Percentiles rank a stretch among this genome's conserved stretches.
Evolutionary conservation across 148 eudicot species (phyloP).

Genomic region (Camellia japonica): DNA sequence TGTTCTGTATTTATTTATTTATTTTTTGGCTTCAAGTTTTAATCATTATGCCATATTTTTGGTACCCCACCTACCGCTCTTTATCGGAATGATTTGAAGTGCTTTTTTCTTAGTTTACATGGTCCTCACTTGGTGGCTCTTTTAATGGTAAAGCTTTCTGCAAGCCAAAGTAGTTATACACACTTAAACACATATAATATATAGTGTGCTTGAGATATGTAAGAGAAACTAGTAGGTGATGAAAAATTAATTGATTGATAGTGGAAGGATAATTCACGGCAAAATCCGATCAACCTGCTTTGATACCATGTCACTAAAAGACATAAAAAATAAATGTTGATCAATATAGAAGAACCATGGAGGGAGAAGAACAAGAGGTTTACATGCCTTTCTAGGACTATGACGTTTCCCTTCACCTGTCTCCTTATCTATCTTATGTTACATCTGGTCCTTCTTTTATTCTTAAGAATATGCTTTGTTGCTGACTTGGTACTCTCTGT

Average conservation of each 20-base stretch:
- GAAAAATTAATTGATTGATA: not conserved
- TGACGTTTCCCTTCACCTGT: not conserved
- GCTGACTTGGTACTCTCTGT: not conserved
- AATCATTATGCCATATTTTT: conserved; percentile 4
- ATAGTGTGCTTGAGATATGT: not conserved
- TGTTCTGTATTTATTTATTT: not conserved
- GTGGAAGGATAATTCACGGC: not conserved
- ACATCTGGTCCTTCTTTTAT: too few relatives aligned
- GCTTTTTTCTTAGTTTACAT: not conserved
- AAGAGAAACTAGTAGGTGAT: not conserved
- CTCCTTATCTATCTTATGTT: not conserved
- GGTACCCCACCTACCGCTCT: not conserved
- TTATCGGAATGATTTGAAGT: not conserved
- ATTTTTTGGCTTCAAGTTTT: too few relatives aligned
- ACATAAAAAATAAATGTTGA: too few relatives aligned
- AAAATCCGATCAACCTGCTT: not conserved
- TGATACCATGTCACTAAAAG: not conserved
- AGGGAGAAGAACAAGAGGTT: too few relatives aligned
- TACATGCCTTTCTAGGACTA: not conserved
- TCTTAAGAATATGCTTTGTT: not conserved
- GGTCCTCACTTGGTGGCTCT: not conserved
- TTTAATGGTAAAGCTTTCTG: not conserved
- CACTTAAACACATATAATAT: not conserved
- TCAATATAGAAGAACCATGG: not conserved
- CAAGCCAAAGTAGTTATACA: not conserved